A percentile compares a stretch with the other conserved stretches of the same genome.
Evolutionary conservation across 306 rosid genomes (phyloP).

Genomic region (Dryas octopetala): DNA sequence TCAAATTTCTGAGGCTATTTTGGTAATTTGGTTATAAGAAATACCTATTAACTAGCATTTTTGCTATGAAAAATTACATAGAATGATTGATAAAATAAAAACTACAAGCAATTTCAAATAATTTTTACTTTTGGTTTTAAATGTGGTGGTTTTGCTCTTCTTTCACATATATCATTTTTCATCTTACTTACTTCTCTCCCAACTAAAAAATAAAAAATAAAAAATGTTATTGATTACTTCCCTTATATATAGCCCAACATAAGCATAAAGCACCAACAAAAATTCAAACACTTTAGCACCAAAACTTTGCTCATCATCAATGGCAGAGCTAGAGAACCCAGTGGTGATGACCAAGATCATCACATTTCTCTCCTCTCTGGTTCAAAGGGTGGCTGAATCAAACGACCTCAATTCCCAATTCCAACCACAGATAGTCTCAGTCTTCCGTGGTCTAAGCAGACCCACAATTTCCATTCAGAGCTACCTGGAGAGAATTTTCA

Average conservation of each 20-base stretch:
- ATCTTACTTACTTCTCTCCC: background rate
- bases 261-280: slow-evolving; percentile 17
- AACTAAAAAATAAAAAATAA: background rate
- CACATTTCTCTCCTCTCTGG: slow-evolving; percentile 74
- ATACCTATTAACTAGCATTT: slow-evolving; percentile 22
- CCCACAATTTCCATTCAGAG: slow-evolving; percentile 76
- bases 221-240: background rate
- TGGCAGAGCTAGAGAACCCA: slow-evolving; percentile 89
- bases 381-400: slow-evolving; percentile 72
- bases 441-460: slow-evolving; percentile 80
- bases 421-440: slow-evolving; percentile 63
- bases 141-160: background rate
- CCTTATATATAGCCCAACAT: slow-evolving; percentile 20
- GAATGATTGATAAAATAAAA: no score
- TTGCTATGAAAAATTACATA: no score
- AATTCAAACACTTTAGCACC: slow-evolving; percentile 32
- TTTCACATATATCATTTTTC: background rate
- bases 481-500: slow-evolving; percentile 84
- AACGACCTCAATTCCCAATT: slow-evolving; percentile 56
- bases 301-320: slow-evolving; percentile 26
- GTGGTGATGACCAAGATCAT: slow-evolving; percentile 65
- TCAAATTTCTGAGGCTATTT: slow-evolving; percentile 2
- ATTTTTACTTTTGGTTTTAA: background rate
- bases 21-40: slow-evolving; percentile 9
- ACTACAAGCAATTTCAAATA: no score